Conservation (phyloP, 352 stramenopile species). For the Phytophthora tentaculata region DNA sequence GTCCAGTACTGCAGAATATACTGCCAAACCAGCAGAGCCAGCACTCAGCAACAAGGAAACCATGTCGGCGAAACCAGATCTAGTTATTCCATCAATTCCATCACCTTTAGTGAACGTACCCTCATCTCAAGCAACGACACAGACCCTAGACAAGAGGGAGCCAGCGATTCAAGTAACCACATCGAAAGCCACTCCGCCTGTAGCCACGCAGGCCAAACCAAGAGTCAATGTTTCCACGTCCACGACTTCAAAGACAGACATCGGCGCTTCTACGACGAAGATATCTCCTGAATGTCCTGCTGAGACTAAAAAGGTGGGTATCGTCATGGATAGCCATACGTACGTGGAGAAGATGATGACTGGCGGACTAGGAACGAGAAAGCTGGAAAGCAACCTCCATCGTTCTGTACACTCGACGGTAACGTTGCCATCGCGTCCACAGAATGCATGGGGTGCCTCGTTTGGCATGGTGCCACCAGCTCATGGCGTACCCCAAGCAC, state of each 20-base stretch:
- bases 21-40: not conserved
- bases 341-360: slow-evolving; percentile 43
- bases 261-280: not conserved
- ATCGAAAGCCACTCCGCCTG: not conserved
- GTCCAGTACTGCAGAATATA: slow-evolving; percentile 1
- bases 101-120: not conserved
- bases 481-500: not conserved
- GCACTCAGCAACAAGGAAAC: not conserved
- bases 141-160: not conserved
- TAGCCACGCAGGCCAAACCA: slow-evolving; percentile 1
- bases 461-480: slow-evolving; percentile 42
- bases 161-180: not conserved
- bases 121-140: not conserved
- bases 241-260: not conserved
- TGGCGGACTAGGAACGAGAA: slow-evolving; percentile 6
- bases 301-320: slow-evolving; percentile 12
- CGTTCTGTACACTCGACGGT: not conserved
- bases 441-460: slow-evolving; percentile 54
- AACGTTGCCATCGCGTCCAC: slow-evolving; percentile 8
- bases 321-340: slow-evolving; percentile 39
- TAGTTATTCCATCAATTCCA: not conserved
- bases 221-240: not conserved
- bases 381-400: not conserved
- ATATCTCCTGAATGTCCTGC: not conserved
- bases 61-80: not conserved